A percentile compares a stretch with the other conserved stretches of the same genome.
Conservation (phyloP, 2,329 filamentous ascomycete species). For the Xylaria polymorpha region DNA sequence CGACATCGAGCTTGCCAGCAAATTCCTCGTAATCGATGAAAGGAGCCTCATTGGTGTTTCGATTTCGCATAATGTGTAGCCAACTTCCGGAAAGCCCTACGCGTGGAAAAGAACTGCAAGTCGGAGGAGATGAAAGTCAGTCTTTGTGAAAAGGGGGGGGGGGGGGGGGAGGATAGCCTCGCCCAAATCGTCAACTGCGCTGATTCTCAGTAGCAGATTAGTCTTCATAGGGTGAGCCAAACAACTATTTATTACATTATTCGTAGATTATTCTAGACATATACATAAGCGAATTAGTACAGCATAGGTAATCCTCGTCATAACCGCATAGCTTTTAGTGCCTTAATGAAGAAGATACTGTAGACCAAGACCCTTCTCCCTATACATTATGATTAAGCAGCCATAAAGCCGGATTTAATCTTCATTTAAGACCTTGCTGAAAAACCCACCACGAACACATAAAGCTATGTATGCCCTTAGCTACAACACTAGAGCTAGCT, state of each 20-base stretch:
- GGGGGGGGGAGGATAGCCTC: no score
- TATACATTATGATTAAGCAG: conserved; percentile 28
- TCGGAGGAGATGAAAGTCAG: no score
- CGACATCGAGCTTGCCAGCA: no score
- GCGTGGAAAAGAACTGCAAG: no score
- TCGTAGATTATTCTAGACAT: neutral
- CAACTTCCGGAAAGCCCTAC: no score
- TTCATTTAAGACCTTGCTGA: neutral
- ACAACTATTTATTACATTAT: neutral
- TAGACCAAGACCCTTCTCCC: neutral
- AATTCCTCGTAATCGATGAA: no score
- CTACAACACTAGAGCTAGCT: neutral
- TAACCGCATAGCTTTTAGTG: neutral
- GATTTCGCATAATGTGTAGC: no score
- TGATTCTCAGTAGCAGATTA: no score
- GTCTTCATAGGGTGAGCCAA: no score
- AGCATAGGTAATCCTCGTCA: neutral
- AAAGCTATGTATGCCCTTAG: neutral
- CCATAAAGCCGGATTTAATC: neutral
- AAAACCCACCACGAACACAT: neutral
- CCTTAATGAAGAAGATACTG: neutral
- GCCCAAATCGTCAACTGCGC: no score
- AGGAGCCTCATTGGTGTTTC: no score
- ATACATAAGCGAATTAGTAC: neutral
- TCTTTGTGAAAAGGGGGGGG: no score